Evolutionary conservation across 2,329 filamentous ascomycete genomes (phyloP), one percentile per base, ranked within the genome.

Genomic region (Pseudogymnoascus sp.): DNA sequence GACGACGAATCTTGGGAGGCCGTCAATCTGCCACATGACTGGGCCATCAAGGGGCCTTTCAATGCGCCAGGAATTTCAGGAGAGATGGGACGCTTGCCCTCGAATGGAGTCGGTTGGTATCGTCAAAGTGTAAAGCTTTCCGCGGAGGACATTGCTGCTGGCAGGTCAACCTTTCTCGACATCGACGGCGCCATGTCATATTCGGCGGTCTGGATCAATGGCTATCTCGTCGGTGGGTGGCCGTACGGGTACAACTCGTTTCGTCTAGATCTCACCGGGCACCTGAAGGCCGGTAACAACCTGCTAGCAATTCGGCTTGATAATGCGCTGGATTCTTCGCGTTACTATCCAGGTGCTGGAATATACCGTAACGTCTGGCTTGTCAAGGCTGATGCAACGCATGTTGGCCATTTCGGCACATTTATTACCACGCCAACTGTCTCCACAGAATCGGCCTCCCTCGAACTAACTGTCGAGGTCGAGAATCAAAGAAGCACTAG

Each of bases 361-460:
- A 70, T 82, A 12, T 82, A 82, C 65, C 74, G 79, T 1, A 80
- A 80, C 61, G 71, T 82, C 3, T 82, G 79, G 79, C 72, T 82
- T 13, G 74, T 76, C 34, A 80, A 77, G 60, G 74, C 76, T 9
- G 68, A 75, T 34, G 66, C 73, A 1, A 70, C 73, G 0, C 79
- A 81, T 61, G 74, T 82, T 2, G 74, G 68, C 7, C 76, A 82
- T 45, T 78, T 71, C 52, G 80, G 79, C 3, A 81, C 78, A 0
- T 77, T 72, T 55, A 70, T 82, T 59, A 78, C 75, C 0, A 75
- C 79, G 5, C 73, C 69, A 10, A 65, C 70, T 3, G 74, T 82
- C 0, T 78, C 80, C 2, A 62, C 69, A 0, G 60, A 73, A 5
- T 74, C 75, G 0, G 79, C 79, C 0, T 75, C 72, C 0, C 63